Evolutionary conservation across 371 early-diverging fungal genomes (phyloP), one percentile per base, ranked within the genome.

Genomic region (Mortierella sp.): DNA sequence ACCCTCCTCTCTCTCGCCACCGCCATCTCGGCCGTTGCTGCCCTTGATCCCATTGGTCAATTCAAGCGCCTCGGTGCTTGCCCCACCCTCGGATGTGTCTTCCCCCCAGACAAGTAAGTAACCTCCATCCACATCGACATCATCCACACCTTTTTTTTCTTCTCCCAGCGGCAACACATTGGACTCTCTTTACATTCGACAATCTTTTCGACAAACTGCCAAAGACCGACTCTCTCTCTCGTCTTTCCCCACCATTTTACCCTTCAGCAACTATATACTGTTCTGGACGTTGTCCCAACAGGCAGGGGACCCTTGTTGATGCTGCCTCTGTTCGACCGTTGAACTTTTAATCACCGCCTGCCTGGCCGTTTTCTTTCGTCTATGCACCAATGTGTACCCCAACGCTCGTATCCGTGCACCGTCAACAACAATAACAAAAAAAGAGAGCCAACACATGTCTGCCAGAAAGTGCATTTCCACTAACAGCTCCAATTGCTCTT

Each of bases 41-140:
- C 75, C 14, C 89, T 89, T 77, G 91, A 91, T 76, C 88, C 84
- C 28, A 85, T 85, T 77, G 91, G 91, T 75, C 91, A 91, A 84
- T 91, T 90, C 74, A 90, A 90, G 83, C 89, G 91, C 80, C 82
- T 90, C 46, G 90, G 90, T 79, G 91, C 91, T 16, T 91, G 91
- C 88, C 91, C 91, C 72, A 81, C 83, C 31, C 90, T 90, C 71
- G 90, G 89, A 53, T 91, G 91, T 78, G 89, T 91, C 59, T 88
- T 90, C 78, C 91, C 91, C 74, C 91, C 92, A 76, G 90, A 90
- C 83, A 89, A 87, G 92, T 91, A 90, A 78, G 70, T 67, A 53
- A 19, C 34, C 37, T 9, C n/a, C 0, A 9, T 16, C 34, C n/a
- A 4, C 9, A 26, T 24, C 31, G 13, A 46, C 71, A 54, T 53